Evolutionary conservation across 176 grass and related monocot species (phyloP).

Genomic region (Stipa capillata): DNA sequence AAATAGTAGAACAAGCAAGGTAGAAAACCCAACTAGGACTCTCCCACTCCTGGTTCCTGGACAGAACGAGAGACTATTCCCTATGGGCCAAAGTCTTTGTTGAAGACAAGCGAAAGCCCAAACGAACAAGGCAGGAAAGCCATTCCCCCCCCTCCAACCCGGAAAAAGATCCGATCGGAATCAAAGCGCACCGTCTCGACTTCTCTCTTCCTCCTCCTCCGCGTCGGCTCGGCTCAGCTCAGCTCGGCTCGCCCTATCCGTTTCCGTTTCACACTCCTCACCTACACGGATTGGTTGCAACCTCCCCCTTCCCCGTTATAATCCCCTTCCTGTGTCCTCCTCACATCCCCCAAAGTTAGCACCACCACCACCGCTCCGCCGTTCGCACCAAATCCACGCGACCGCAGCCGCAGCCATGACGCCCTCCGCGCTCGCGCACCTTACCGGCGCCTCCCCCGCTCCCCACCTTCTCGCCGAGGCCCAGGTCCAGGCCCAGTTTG

Average conservation of each 20-base stretch:
- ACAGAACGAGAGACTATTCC: not conserved
- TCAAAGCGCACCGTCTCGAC: not conserved
- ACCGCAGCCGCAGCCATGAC: conserved; percentile 27
- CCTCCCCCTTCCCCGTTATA: conserved; percentile 15
- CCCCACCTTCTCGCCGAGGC: not conserved
- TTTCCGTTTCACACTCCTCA: not conserved
- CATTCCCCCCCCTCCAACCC: not conserved
- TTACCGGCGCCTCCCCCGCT: conserved; percentile 1
- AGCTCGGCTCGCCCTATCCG: conserved; percentile 20
- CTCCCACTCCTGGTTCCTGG: not conserved
- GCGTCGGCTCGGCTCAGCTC: not conserved
- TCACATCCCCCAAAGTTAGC: not conserved
- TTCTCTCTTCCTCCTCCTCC: not conserved
- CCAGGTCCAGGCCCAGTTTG: not conserved
- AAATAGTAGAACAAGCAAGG: not conserved
- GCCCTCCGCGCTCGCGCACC: conserved; percentile 25
- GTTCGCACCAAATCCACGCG: no score
- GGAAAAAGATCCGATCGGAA: conserved; percentile 8
- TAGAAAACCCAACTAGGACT: not conserved
- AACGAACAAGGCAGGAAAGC: not conserved
- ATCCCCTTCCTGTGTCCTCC: not conserved
- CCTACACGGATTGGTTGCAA: not conserved
- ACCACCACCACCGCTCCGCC: not conserved
- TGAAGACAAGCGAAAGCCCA: conserved; percentile 9
- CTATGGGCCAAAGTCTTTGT: conserved; percentile 16